Evolutionary conservation across 495 filamentous ascomycete genomes (phyloP), one percentile per base, ranked within the genome.

Genomic region (Penicillium coffeae): DNA sequence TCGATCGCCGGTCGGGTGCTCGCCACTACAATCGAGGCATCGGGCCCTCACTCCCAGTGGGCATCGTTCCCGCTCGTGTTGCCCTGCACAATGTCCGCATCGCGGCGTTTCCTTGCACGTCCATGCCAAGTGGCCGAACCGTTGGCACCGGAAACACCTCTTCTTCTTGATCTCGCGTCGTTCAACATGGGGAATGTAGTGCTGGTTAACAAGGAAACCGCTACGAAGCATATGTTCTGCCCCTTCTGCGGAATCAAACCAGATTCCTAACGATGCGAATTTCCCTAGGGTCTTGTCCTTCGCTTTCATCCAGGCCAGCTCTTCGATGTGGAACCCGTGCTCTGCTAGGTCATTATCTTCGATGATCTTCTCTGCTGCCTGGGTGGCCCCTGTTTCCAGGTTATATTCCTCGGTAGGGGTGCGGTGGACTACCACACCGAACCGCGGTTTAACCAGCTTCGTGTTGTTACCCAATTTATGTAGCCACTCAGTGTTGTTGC

Each of bases 81-180:
- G 40, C 2, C 61, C 54, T 0, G 33, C 48, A 21, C 47, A 69
- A 35, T 69, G 51, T 16, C 66, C 54, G 27, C 49, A 67, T 42
- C 52, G 45, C 7, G 50, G 45, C 10, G 48, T 48, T 49, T 69
- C 60, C 37, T 63, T 63, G 41, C 59, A 69, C 37, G 53, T 51
- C 61, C 58, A 66, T 8, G 53, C 59, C n/a, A 64, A 37, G 34
- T 69, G 55, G 7, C 63, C 52, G 20, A 69, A 64, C 14, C 39
- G 21, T 47, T 66, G 39, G 47, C 54, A 69, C 5, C 55, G 50
- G 35, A 53, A 52, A 48, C 52, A 69, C 41, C 54, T 38, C 20
- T 63, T 63, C 14, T 43, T 47, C 22, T 66, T 53, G 14, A 62
- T 47, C 30, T 55, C 21, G 13, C 50, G 48, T 1, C 27, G 42